Evolutionary conservation across 768 basidiomycete species (phyloP), one percentile per base, ranked within the genome.

Genomic region (Pisolithus albus): DNA sequence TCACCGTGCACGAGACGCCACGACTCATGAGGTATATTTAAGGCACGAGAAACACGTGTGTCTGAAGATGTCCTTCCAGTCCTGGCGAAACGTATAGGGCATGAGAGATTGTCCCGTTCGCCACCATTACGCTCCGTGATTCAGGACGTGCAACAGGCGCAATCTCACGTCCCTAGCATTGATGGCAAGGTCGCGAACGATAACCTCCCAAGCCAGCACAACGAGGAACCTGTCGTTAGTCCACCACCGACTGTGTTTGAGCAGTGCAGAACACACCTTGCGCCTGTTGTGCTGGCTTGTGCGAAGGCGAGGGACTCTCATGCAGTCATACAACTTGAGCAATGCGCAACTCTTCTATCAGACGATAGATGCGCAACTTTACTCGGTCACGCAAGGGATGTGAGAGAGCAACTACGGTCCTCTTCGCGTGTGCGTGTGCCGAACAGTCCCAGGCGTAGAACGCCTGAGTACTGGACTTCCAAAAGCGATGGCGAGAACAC

Each of bases 281-380:
- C 46, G n/a, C 65, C 65, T 26, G 59, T 63, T 38, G 48, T 68
- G 18, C 39, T 55, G 30, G 53, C 61, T 39, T 49, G 54, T 8
- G 55, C 53, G 10, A 55, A 50, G 32, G 51, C 54, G 51, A 62
- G 49, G 54, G 56, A 54, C 38, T 19, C 59, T 42, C 49, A 16
- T n/a, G 56, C 26, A 24, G 34, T 16, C 48, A 41, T 56, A 49
- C 55, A 58, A 18, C n/a, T 49, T 41, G 54, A 57, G 48, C 55
- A 59, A 50, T 68, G 59, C 34, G 50, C 46, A 40, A 45, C n/a
- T 28, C 50, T 68, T 49, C 62, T 66, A 40, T 61, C 65, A 23
- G 66, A 68, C 26, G 59, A 64, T 52, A 53, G 38, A 21, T 66
- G 65, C 54, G 47, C 10, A 34, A 10, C 16, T 15, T 55, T 66